Conservation (phyloP, 805 yeast genomes). For the Metschnikowia gelsemii region DNA sequence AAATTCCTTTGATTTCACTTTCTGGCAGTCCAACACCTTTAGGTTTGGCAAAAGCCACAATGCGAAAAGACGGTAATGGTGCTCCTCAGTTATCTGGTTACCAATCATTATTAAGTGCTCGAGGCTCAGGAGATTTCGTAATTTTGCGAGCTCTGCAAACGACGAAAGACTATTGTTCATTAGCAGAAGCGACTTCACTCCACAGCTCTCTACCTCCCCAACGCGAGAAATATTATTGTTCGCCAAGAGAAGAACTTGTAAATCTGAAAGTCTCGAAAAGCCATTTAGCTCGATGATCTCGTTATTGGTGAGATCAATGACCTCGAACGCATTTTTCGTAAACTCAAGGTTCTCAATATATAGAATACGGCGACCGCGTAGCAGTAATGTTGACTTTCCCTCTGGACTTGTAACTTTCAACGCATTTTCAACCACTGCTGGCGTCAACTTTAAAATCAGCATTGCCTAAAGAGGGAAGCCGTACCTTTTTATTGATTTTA, state of each 20-base stretch:
- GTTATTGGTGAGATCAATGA: constrained; percentile 75
- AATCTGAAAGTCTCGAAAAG: constrained; percentile 44
- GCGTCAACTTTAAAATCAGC: constrained; percentile 37
- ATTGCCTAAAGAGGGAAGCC: background rate
- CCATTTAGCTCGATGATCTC: constrained; percentile 55
- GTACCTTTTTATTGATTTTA: background rate
- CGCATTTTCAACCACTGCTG: constrained; percentile 31
- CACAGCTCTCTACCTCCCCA: constrained; percentile 27
- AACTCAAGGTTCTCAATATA: constrained; percentile 37
- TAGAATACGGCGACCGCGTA: constrained; percentile 34
- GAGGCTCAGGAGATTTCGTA: constrained; percentile 9
- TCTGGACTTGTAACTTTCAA: constrained; percentile 36
- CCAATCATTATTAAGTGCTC: constrained; percentile 50
- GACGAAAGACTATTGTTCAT: constrained; percentile 49
- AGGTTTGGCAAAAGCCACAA: constrained; percentile 65
- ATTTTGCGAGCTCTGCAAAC: constrained; percentile 37
- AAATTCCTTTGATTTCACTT: constrained; percentile 58
- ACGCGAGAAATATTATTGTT: constrained; percentile 56
- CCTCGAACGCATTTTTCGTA: constrained; percentile 40
- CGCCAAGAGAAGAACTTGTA: constrained; percentile 57
- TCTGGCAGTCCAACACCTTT: constrained; percentile 63
- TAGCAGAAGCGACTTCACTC: constrained; percentile 50
- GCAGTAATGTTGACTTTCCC: constrained; percentile 34
- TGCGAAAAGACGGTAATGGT: constrained; percentile 58
- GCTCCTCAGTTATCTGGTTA: constrained; percentile 52